Percentiles rank a stretch among this genome's conserved stretches.
These are phyloP conservation scores for Fusarium sp. DNA, from an alignment of 2,329 filamentous ascomycete species.

Conservation along the genomic window DNA sequence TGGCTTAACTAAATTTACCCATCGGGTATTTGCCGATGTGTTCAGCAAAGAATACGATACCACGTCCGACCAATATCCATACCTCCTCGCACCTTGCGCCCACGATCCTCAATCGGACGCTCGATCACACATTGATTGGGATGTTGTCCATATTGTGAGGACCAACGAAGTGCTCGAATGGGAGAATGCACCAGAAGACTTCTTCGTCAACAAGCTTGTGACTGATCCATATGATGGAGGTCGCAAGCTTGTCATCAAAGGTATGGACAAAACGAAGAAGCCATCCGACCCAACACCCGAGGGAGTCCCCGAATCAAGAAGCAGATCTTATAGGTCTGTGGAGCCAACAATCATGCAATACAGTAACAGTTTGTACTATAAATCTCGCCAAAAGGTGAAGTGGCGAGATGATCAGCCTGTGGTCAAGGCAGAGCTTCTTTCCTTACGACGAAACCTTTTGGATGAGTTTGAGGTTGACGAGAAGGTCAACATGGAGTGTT, in stretches of 20 bases:
- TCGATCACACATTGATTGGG: slow-evolving; percentile 67
- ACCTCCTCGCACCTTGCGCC: slow-evolving; percentile 77
- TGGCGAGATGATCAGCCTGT: slow-evolving; percentile 83
- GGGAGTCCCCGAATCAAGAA: slow-evolving; percentile 58
- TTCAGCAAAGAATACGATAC: slow-evolving; percentile 88
- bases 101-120: slow-evolving; percentile 1
- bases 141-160: slow-evolving; percentile 56
- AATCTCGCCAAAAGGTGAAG: slow-evolving; percentile 58
- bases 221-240: slow-evolving; percentile 70
- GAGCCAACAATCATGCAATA: slow-evolving; percentile 81
- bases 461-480: slow-evolving; percentile 70
- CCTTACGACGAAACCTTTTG: slow-evolving; percentile 84
- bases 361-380: slow-evolving; percentile 78
- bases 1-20: slow-evolving; percentile 75
- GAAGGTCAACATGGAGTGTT: slow-evolving; percentile 61
- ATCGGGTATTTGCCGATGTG: slow-evolving; percentile 81
- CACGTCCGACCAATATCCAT: slow-evolving; percentile 73
- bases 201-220: slow-evolving; percentile 64
- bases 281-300: slow-evolving; percentile 73
- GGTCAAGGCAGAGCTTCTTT: slow-evolving; percentile 76
- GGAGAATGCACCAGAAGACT: slow-evolving; percentile 56
- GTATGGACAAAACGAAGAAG: slow-evolving; percentile 66
- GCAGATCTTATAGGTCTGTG: slow-evolving; percentile 53
- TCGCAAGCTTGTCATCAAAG: slow-evolving; percentile 66
- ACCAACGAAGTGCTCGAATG: slow-evolving; percentile 50